phyloP scores from a whole-genome alignment of 441 rosid genomes.

The Metrosideros polymorpha region DNA sequence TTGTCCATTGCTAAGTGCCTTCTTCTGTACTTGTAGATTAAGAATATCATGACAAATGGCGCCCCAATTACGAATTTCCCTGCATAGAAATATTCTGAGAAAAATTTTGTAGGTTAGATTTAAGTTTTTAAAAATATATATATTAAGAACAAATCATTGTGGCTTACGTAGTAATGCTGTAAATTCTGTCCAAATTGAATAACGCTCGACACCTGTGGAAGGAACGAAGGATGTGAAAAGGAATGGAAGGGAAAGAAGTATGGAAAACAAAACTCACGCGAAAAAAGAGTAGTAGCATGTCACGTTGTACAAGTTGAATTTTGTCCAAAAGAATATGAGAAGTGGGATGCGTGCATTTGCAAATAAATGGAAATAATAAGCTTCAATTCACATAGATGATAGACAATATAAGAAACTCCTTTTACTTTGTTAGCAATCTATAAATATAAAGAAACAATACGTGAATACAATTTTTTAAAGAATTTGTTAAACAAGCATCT shows the following conservation, averaged over 20 bases:
- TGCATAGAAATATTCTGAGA: too few relatives aligned
- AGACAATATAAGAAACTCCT: not conserved
- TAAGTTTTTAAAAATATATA: too few relatives aligned
- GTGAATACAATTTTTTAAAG: not conserved
- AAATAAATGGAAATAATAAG: not conserved
- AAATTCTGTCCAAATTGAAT: too few relatives aligned
- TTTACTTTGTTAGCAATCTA: not conserved
- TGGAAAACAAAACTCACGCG: not conserved
- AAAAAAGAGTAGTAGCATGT: not conserved
- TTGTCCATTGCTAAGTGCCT: not conserved
- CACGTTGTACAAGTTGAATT: not conserved
- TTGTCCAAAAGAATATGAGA: not conserved
- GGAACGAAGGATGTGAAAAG: not conserved
- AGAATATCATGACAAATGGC: not conserved
- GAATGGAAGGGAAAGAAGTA: not conserved
- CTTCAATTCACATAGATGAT: fast-evolving
- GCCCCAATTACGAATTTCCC: too few relatives aligned
- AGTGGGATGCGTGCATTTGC: not conserved
- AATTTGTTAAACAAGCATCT: not conserved
- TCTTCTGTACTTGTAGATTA: not conserved
- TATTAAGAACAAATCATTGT: not conserved
- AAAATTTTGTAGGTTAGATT: not conserved
- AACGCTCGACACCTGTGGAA: not conserved
- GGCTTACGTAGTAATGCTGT: not conserved
- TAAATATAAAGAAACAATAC: not conserved